Evolutionary conservation across 148 eudicot genomes (phyloP).

Genomic region (Chenopodium suecicum): DNA sequence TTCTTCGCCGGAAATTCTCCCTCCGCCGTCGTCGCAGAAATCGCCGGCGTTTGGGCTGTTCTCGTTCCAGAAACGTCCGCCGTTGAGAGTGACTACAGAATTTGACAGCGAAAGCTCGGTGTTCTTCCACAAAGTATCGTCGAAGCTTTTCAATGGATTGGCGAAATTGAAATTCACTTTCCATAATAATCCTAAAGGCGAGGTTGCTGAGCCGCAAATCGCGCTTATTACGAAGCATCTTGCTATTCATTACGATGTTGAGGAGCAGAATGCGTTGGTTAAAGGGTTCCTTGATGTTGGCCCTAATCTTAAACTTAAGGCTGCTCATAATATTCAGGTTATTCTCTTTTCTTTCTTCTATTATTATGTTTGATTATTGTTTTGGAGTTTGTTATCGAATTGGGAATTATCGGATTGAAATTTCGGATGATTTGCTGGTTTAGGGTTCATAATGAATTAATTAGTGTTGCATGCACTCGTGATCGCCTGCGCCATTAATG

Average conservation of each 20-base stretch:
- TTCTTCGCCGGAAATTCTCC: no score
- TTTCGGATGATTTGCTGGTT: background rate
- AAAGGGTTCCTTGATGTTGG: slow-evolving; percentile 49
- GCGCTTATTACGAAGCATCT: slow-evolving; percentile 55
- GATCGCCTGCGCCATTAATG: background rate
- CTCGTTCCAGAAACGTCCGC: slow-evolving; percentile 48
- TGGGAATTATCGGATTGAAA: background rate
- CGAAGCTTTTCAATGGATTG: slow-evolving; percentile 64
- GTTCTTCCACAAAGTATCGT: slow-evolving; percentile 68
- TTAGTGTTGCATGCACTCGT: background rate
- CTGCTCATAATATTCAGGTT: slow-evolving; percentile 59
- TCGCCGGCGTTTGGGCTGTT: slow-evolving; percentile 28
- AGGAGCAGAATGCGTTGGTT: slow-evolving; percentile 61
- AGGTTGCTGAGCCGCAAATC: slow-evolving; percentile 61
- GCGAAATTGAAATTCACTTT: slow-evolving; percentile 75
- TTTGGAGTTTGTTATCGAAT: background rate
- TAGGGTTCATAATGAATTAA: background rate
- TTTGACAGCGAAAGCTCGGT: slow-evolving; percentile 72
- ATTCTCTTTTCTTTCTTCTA: background rate
- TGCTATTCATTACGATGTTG: slow-evolving; percentile 63
- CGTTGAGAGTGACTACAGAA: slow-evolving; percentile 63
- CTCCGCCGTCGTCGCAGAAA: slow-evolving; percentile 15
- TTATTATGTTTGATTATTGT: background rate
- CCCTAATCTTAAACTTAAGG: slow-evolving; percentile 50
- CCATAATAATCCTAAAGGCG: slow-evolving; percentile 55